Base-by-base conservation (phyloP, 129 eudicot genomes). In the Daucus carota region DNA sequence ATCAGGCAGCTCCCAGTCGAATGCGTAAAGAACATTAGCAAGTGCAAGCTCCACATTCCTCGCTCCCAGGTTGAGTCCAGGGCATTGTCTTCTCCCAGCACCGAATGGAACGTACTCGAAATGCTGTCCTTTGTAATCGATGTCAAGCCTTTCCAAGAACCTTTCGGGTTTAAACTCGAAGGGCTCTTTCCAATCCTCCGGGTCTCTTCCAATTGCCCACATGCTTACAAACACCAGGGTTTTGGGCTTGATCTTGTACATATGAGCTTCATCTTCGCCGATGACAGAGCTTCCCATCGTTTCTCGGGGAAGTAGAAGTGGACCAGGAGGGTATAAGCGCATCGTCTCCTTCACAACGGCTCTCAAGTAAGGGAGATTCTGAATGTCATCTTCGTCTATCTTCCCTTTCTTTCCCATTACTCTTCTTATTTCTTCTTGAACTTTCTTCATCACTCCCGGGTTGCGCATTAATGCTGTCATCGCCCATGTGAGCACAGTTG, bases 171-270 rank as follows among this genome's bases (percentile, higher is more conserved):
- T 5, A 4, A 60, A 60, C 18, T 60, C 34, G 11, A 60, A 0
- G 67, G 32, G 67, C 5, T 60, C 12, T 60, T 60, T 13, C 67
- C 67, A 60, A 3, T 2, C 13, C 12, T 60, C 34, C 17, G 67
- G 67, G 17, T 60, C 67, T 60, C 67, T 60, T 60, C 67, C 68
- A 11, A 60, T 60, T 12, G 68, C 68, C 34, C 36, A 60, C 18
- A 28, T 28, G 34, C 34, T 60, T 12, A 60, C 68, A 28, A 9
- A 60, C 11, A 60, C 68, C 15, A 60, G 0, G 34, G 68, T 60
- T 28, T 60, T 26, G 0, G 68, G 68, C 8, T 60, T 60, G 34
- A 60, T 60, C 34, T 11, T 28, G 18, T 60, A 60, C 68, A 60
- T 26, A 60, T 60, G 68, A 26, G 26, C 68, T 24, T 26, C 5